Base-by-base conservation (phyloP, 345 rosid species). In the Eucalyptus marginata region DNA sequence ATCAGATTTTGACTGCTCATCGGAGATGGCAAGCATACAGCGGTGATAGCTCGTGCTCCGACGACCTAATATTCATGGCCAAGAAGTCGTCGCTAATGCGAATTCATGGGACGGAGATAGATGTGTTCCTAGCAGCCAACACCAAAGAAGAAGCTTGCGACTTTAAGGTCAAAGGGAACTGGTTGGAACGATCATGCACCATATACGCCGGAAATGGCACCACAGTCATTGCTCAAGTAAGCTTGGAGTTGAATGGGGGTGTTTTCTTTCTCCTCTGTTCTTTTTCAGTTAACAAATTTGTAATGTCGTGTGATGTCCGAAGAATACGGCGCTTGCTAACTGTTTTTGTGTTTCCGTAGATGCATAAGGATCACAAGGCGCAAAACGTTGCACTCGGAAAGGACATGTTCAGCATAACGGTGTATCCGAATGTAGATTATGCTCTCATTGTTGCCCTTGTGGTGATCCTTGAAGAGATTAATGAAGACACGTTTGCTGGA, bases 81-180 rank as follows among this genome's bases (percentile, higher is more conserved):
- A 91, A 86, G 89, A 92, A 90, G 27, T 92, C 93, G 12, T 89
- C 93, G 12, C 7, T 92, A 31, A 16, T 87, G 47, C 91, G 80
- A 62, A 24, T n/a, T 22, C 58, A 40, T 13, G 90, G 81, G 86
- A 89, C 91, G 10, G 89, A 90, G 68, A 43, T 93, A 20, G 93
- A 92, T 71, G 92, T 93, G 31, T 90, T 89, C 80, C 89, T 93
- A 58, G 92, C 89, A 15, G 27, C 89, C 25, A 93, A 93, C 85
- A 49, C 87, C 22, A 49, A 66, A 43, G 91, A 91, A 83, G 71
- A 87, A 22, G 89, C 52, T 46, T 92, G 92, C 44, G 93, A 93
- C 89, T 92, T 92, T 87, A 92, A 90, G 90, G 58, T 94, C 87
- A 90, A 90, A 87, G 94, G 92, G 15, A 91, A 92, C 91, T 92